Percentiles rank a stretch among this genome's conserved stretches.
Conservation (phyloP, 441 rosid genomes). For the Theobroma grandiflorum region DNA sequence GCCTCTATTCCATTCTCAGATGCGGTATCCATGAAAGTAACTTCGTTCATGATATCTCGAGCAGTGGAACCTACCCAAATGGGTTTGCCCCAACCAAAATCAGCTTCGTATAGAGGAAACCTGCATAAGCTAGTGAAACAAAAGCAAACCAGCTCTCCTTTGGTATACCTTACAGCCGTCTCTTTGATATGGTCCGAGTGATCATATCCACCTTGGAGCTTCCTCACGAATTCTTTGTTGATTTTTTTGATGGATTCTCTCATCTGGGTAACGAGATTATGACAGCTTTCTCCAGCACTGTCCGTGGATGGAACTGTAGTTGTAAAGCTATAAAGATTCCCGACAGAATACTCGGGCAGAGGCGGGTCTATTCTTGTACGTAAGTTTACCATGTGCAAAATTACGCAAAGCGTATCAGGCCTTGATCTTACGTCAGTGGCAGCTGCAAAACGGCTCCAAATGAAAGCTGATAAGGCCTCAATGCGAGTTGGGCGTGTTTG, state of each 20-base stretch:
- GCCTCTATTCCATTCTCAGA: slow-evolving; percentile 54
- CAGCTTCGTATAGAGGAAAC: slow-evolving; percentile 50
- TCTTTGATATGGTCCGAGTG: slow-evolving; percentile 22
- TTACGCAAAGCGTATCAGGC: not conserved
- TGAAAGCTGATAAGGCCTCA: slow-evolving; percentile 39
- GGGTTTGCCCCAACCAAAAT: slow-evolving; percentile 62
- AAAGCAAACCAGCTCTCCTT: slow-evolving; percentile 35
- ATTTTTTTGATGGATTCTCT: slow-evolving; percentile 28
- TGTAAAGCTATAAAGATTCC: slow-evolving; percentile 33
- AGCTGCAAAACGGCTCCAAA: slow-evolving; percentile 36
- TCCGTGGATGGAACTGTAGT: slow-evolving; percentile 10
- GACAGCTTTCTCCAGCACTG: not conserved
- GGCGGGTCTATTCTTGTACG: slow-evolving; percentile 42
- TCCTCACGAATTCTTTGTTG: slow-evolving; percentile 12
- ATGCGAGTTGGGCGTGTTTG: slow-evolving; percentile 36
- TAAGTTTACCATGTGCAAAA: slow-evolving; percentile 37
- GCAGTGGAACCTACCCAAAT: slow-evolving; percentile 43
- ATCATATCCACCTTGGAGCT: slow-evolving; percentile 21
- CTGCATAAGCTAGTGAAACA: slow-evolving; percentile 50
- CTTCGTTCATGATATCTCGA: slow-evolving; percentile 35
- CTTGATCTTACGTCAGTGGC: not conserved
- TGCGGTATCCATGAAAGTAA: slow-evolving; percentile 41
- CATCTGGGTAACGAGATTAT: slow-evolving; percentile 23
- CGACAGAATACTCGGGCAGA: slow-evolving; percentile 31
- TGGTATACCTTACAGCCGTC: not conserved